Conservation (phyloP, 2,329 filamentous ascomycete genomes). For the Verticillium albo-atrum region DNA sequence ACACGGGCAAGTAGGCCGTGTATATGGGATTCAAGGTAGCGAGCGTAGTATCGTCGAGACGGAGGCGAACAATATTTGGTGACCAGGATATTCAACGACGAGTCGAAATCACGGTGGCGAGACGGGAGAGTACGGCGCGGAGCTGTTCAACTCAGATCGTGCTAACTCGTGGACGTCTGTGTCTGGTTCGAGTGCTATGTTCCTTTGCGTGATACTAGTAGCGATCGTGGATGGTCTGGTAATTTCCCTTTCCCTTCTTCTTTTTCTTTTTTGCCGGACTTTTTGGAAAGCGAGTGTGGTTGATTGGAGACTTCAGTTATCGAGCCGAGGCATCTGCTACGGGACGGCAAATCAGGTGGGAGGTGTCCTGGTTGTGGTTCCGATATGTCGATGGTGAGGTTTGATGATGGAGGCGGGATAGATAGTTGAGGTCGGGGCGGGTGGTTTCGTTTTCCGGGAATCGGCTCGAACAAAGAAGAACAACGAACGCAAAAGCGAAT, state of each 20-base stretch:
- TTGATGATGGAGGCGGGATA: slow-evolving; percentile 2
- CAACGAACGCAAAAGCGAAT: slow-evolving; percentile 59
- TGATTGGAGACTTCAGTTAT: slow-evolving; percentile 2
- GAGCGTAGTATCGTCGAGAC: slow-evolving; percentile 9
- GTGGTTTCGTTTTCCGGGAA: neutral
- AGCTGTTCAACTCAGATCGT: neutral
- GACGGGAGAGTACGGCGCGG: neutral
- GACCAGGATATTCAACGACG: neutral
- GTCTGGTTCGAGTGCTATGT: neutral
- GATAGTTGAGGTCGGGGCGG: neutral
- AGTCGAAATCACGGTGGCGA: neutral
- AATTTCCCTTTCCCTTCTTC: slow-evolving; percentile 11
- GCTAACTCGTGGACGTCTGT: neutral
- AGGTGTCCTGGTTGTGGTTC: neutral
- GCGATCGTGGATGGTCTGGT: slow-evolving; percentile 29
- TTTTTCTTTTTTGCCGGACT: slow-evolving; percentile 12
- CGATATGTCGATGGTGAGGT: slow-evolving; percentile 1
- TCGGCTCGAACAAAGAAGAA: slow-evolving; percentile 28
- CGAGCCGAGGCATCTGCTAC: neutral
- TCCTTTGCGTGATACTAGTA: slow-evolving; percentile 19
- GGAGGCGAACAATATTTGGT: neutral
- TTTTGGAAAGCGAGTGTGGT: slow-evolving; percentile 24
- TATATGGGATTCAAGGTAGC: slow-evolving; percentile 4
- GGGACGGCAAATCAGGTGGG: neutral
- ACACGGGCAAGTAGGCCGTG: slow-evolving; percentile 18